Percentiles rank a stretch among this genome's conserved stretches.
Evolutionary conservation across 2,329 filamentous ascomycete genomes (phyloP).

Genomic region (Graphilbum sp.): DNA sequence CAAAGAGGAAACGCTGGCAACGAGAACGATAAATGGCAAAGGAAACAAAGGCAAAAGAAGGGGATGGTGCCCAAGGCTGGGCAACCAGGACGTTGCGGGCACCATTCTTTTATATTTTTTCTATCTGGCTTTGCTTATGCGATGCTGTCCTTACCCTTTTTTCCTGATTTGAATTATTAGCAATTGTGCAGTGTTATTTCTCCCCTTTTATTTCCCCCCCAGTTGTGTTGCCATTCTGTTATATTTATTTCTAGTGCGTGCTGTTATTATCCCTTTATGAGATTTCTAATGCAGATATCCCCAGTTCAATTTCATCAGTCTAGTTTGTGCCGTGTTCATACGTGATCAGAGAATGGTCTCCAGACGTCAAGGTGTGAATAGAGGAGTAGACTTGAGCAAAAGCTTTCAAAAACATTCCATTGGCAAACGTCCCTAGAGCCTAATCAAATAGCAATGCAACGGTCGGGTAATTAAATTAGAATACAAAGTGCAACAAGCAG

Average conservation of each 20-base stretch:
- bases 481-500: no score
- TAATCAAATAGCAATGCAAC: no score
- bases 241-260: slow-evolving; percentile 6
- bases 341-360: no score
- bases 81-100: not conserved
- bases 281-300: slow-evolving; percentile 48
- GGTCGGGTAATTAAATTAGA: no score
- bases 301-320: slow-evolving; percentile 10
- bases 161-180: no score
- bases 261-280: slow-evolving; percentile 26
- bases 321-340: not conserved
- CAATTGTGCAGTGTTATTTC: not conserved
- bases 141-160: not conserved
- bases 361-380: no score
- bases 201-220: not conserved
- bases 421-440: no score
- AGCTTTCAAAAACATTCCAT: no score
- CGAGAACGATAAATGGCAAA: not conserved
- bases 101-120: not conserved
- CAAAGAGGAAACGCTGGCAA: slow-evolving; percentile 2
- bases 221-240: no score
- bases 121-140: not conserved
- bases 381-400: no score
- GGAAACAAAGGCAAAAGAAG: not conserved
- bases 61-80: not conserved